Base-by-base conservation (phyloP, 257 asterid genomes). In the Lavandula angustifolia region DNA sequence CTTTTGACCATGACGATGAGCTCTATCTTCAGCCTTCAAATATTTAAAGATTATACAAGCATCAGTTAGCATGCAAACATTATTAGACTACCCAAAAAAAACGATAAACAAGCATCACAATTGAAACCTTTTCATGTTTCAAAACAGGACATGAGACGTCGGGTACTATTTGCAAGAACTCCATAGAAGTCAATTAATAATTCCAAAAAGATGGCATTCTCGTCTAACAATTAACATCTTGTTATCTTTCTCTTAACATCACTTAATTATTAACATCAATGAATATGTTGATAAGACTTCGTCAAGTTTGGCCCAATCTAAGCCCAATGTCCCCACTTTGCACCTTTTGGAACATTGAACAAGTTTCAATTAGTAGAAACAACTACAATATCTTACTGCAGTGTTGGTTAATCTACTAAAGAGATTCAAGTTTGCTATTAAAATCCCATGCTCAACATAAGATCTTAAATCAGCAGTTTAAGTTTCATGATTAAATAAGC, bases 11-110 rank as follows among this genome's bases (percentile, higher is more conserved):
- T 80, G 88, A 78, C 99, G 85, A 71, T 92, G 99, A 71, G 94
- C 96, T 84, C 99, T 89, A 78, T 81, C 86, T 86, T 92, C 99
- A 69, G 99, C 99, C 99, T 92, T 64, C 78, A 71, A 69, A 59
- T 70, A 63, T 61, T 62, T 34, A 65, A 71, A 47, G 55, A 57
- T 70, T 46, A 27, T 33, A 41, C 29, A 73, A 79, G 76, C 68
- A 70, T 68, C 71, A 72, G 44, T 56, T 48, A 66, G 75, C 14
- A 67, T 40, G 64, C 48, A 76, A 70, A 46, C 16, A 51, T 51
- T 43, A 27, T 44, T 8, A 50, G 35, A 27, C 29, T 13, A 27
- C n/a, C n/a, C n/a, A 22, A 22, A 22, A 22, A 22, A 22, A 22
- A 22, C 1, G 27, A 22, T 22, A 22, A 40, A 10, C 43, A 72